Conservation (phyloP, 208 protist species). For the Trypanosoma vivax region DNA sequence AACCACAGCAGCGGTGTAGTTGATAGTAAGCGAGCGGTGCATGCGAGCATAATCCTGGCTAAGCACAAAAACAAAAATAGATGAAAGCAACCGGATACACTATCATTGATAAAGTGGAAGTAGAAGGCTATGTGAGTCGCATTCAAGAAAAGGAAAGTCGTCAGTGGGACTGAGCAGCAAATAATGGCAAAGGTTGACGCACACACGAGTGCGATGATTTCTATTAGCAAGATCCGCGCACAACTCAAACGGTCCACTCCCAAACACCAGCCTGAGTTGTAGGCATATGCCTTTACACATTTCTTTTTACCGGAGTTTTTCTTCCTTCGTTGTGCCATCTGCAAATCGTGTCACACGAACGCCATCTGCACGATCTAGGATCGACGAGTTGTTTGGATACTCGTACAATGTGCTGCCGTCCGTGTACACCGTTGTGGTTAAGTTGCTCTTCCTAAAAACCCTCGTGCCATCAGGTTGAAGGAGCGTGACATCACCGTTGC, state of each 20-base stretch:
- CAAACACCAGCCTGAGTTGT: not conserved
- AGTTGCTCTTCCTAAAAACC: conserved; percentile 41
- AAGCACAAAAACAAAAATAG: not conserved
- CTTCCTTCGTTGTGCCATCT: conserved; percentile 61
- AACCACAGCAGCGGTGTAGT: conserved; percentile 22
- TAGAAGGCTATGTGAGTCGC: too few relatives aligned
- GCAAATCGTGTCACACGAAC: conserved; percentile 66
- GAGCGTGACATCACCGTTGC: conserved; percentile 55
- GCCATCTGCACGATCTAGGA: conserved; percentile 71
- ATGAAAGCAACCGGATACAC: not conserved
- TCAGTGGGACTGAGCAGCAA: too few relatives aligned
- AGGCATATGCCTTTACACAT: not conserved
- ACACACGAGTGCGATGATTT: too few relatives aligned
- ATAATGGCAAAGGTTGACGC: too few relatives aligned
- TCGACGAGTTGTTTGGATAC: conserved; percentile 66
- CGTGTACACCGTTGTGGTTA: conserved; percentile 61
- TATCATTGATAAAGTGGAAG: not conserved
- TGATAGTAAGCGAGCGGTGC: conserved; percentile 4
- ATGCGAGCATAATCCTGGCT: conserved; percentile 9
- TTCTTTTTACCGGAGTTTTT: conserved; percentile 23
- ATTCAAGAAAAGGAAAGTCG: too few relatives aligned
- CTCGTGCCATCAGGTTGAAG: conserved; percentile 44
- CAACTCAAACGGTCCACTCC: too few relatives aligned
- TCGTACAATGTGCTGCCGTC: conserved; percentile 70
- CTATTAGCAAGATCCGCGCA: too few relatives aligned